These are phyloP conservation scores for Ilyonectria destructans DNA, from an alignment of 2,329 filamentous ascomycete species.

Conservation along the genomic window DNA sequence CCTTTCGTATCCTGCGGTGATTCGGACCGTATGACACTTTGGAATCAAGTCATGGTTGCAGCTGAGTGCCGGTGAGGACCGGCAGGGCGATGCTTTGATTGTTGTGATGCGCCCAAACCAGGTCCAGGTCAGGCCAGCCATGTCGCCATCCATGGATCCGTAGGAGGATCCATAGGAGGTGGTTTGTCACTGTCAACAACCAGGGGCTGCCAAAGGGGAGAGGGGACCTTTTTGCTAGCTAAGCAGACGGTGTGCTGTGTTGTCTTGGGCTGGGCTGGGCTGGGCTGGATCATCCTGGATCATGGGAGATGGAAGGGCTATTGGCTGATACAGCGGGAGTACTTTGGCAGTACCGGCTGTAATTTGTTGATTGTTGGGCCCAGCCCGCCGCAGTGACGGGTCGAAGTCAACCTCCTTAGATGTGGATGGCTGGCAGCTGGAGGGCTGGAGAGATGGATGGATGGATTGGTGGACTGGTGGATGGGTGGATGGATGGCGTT, in stretches of 20 bases:
- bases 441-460: slow-evolving; percentile 22
- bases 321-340: slow-evolving; percentile 16
- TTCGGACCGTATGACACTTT: slow-evolving; percentile 39
- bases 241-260: slow-evolving; percentile 18
- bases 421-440: slow-evolving; percentile 26
- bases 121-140: slow-evolving; percentile 29
- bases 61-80: slow-evolving; percentile 40
- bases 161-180: slow-evolving; percentile 18
- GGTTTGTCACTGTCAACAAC: slow-evolving; percentile 4
- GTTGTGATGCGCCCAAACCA: slow-evolving; percentile 22
- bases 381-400: slow-evolving; percentile 7
- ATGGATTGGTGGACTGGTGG: slow-evolving; percentile 4
- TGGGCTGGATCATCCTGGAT: background rate
- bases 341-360: slow-evolving; percentile 24
- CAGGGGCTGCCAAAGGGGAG: background rate
- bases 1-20: slow-evolving; percentile 37
- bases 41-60: slow-evolving; percentile 39
- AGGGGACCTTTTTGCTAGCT: slow-evolving; percentile 4
- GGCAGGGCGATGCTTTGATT: slow-evolving; percentile 29
- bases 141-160: slow-evolving; percentile 21
- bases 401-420: slow-evolving; percentile 17
- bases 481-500: background rate
- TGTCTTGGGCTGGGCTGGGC: slow-evolving; percentile 31
- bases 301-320: slow-evolving; percentile 12
- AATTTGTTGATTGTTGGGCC: slow-evolving; percentile 25